Percentiles rank a stretch among this genome's conserved stretches.
These are phyloP conservation scores for Talaromyces pinophilus DNA, from an alignment of 2,329 filamentous ascomycete species.

Conservation along the genomic window DNA sequence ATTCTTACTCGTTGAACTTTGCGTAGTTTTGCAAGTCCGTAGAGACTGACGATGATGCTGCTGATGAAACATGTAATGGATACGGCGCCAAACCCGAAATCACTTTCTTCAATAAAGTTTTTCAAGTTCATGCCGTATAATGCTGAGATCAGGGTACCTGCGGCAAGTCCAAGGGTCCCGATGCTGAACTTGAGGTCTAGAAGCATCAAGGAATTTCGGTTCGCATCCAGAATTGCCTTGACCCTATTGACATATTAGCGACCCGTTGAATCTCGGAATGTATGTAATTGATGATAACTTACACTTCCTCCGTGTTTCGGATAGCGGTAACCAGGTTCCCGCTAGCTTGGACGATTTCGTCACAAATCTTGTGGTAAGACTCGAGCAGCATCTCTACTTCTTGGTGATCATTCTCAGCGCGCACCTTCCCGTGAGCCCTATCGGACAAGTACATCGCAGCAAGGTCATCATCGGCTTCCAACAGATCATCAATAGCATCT, in stretches of 20 bases:
- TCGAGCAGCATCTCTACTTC: slow-evolving; percentile 97
- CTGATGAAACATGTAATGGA: slow-evolving; percentile 69
- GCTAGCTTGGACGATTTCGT: slow-evolving; percentile 95
- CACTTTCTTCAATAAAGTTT: slow-evolving; percentile 95
- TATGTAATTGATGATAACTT: slow-evolving; percentile 41
- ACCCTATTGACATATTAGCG: slow-evolving; percentile 58
- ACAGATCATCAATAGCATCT: slow-evolving; percentile 89
- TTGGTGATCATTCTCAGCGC: slow-evolving; percentile 83
- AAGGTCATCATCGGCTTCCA: slow-evolving; percentile 95
- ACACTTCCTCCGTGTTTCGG: slow-evolving; percentile 98
- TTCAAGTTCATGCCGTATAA: slow-evolving; percentile 99
- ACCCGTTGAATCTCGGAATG: background rate
- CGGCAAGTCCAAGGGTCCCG: slow-evolving; percentile 88
- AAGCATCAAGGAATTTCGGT: slow-evolving; percentile 97
- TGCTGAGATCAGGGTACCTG: slow-evolving; percentile 93
- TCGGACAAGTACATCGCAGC: slow-evolving; percentile 95
- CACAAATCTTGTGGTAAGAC: slow-evolving; percentile 95
- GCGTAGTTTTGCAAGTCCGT: slow-evolving; percentile 79
- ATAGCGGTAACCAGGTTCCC: slow-evolving; percentile 92
- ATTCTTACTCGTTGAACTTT: slow-evolving; percentile 87
- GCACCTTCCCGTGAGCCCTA: slow-evolving; percentile 70
- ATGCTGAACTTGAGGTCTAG: slow-evolving; percentile 96
- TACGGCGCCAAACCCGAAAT: slow-evolving; percentile 79
- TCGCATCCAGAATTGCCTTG: slow-evolving; percentile 94
- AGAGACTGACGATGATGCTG: slow-evolving; percentile 75